Base-by-base conservation (phyloP, 495 filamentous ascomycete species). In the Friedmanniomyces simplex region DNA sequence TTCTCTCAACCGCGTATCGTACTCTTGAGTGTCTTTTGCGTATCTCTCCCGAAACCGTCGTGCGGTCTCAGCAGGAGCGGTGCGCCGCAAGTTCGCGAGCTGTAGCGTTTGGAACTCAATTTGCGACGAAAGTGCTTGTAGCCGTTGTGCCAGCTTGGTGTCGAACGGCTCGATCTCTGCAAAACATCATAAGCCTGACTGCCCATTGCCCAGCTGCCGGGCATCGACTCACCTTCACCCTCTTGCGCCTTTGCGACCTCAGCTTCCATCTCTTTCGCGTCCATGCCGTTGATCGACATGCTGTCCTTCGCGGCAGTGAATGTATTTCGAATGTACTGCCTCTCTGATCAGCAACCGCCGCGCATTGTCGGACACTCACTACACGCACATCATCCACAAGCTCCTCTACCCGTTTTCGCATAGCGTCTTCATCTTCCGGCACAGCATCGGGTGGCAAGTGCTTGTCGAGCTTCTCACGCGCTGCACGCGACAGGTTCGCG, bases 221-320 rank as follows among this genome's bases (percentile, higher is more conserved):
- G 20, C 49, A 37, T 20, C 7, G 41, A 25, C 6, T 50, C 59
- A 55, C 55, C 59, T 21, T 57, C 59, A 12, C 52, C 63, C 32
- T 56, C 62, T 14, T 43, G 53, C 18, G 49, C 56, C 39, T 63
- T 62, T 26, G 62, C 52, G 16, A 61, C 50, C 36, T 61, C 54
- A 8, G 54, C 45, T 24, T 66, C 61, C 39, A 67, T 57, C 25
- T 63, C 65, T 18, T 67, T 62, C 32, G 72, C 70, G 53, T 83
- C 80, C 16, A 95, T 75, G 18, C 90, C 90, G 73, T 96, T 96
- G 72, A 96, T 87, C 57, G 76, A 78, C 54, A 95, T 80, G 64
- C 84, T 89, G 50, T 79, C 73, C 43, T 82, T 76, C 36, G 87
- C 82, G 46, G 79, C 77, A 45, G 72, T 74, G 73, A 93, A 89